Base-by-base conservation (phyloP, 2,329 filamentous ascomycete species). In the Aureobasidium sp. region DNA sequence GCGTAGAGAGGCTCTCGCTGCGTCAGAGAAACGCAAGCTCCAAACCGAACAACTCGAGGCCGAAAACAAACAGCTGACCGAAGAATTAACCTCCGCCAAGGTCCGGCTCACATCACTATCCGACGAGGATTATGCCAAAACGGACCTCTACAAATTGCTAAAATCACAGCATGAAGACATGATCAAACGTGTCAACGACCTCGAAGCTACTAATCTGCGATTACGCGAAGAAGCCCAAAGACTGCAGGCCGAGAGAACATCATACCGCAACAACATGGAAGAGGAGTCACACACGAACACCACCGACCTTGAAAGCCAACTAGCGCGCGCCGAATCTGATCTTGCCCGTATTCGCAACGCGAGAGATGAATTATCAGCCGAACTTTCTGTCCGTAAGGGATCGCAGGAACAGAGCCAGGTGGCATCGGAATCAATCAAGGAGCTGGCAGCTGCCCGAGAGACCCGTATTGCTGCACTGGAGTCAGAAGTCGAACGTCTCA, bases 61-160 rank as follows among this genome's bases (percentile, higher is more conserved):
- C 1, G 91, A 97, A 67, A 90, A 90, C 69, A 86, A 85, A 71
- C 87, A 86, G 68, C 67, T 89, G 65, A 82, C 89, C 37, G 87
- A 92, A 65, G 90, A 97, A 69, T 84, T 97, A 47, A 91, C 90
- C 19, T 82, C 85, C 5, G 77, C 93, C 37, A 91, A 80, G 64
- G 75, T 82, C 17, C 83, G 83, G 72, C 80, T 89, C 52, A 86
- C 90, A 15, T 86, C 84, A 61, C 78, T 92, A 48, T 88, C 89
- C 0, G 94, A 99, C 69, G 94, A 99, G 65, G 94, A 99, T 68
- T 97, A 95, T 71, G 87, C 91, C 44, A 86, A 91, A 62, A 96
- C 91, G 5, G 91, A 97, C 68, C 82, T 96, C 3, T 99, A 96
- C 81, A 97, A 96, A 75, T 85, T 89, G 65, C 83, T 97, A 70